phyloP scores from a whole-genome alignment of 1,284 basidiomycete species.

The Volvariella surrecta region DNA sequence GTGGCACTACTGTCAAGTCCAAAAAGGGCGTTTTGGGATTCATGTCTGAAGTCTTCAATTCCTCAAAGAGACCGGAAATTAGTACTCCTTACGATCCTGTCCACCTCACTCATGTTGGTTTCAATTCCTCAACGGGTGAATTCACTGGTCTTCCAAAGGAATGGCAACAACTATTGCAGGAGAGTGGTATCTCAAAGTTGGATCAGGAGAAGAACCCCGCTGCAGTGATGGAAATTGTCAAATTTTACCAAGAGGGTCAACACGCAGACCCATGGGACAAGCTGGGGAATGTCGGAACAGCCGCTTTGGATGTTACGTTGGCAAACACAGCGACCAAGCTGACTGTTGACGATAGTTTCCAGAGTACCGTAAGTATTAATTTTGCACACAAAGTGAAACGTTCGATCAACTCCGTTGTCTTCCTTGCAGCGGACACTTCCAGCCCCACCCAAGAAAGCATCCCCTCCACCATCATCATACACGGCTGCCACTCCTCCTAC shows the following conservation, averaged over 20 bases:
- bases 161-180: conserved; percentile 97
- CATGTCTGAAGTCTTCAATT: conserved; percentile 75
- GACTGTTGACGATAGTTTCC: conserved; percentile 34
- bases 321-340: conserved; percentile 6
- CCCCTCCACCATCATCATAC: conserved; percentile 11
- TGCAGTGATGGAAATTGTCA: conserved; percentile 98
- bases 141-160: conserved; percentile 97
- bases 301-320: conserved; percentile 4
- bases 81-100: conserved; percentile 99
- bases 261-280: conserved; percentile 69
- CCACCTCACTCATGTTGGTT: conserved; percentile 98
- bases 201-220: conserved; percentile 99
- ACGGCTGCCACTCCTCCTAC: conserved; percentile 26
- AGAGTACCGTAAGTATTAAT: conserved; percentile 38
- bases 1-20: conserved; percentile 51
- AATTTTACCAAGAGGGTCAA: conserved; percentile 86
- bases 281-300: conserved; percentile 33
- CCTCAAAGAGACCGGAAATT: conserved; percentile 85
- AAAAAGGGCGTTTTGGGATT: conserved; percentile 74
- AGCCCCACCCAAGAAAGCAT: conserved; percentile 43
- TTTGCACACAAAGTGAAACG: conserved; percentile 1
- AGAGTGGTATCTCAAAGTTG: conserved; percentile 88
- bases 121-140: conserved; percentile 97
- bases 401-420: conserved; percentile 6
- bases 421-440: conserved; percentile 36